Conservation (phyloP, 169 alveolate genomes). For the Eimeria mitis region DNA sequence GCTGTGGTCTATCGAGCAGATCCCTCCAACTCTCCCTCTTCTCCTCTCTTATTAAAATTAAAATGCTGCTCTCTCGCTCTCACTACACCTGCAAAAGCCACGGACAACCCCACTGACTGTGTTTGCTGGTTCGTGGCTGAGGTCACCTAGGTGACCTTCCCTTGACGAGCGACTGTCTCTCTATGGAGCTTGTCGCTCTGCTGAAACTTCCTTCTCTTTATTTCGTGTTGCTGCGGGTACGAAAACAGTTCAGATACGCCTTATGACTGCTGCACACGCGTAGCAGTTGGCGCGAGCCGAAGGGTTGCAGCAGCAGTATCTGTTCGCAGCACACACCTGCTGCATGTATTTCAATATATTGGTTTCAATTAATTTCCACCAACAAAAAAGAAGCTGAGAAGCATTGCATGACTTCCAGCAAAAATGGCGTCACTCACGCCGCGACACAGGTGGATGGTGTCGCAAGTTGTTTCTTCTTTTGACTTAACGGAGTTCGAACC, state of each 20-base stretch:
- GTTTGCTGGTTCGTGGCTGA: background rate
- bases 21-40: background rate
- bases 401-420: background rate
- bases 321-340: background rate
- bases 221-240: background rate
- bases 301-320: background rate
- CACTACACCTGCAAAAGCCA: background rate
- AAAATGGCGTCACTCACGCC: conserved; percentile 66
- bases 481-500: conserved; percentile 37
- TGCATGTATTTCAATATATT: background rate
- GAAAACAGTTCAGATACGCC: background rate
- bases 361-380: background rate
- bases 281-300: background rate
- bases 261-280: background rate
- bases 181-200: background rate
- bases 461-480: conserved; percentile 67
- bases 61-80: background rate
- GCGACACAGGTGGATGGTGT: conserved; percentile 81
- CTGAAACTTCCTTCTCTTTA: background rate
- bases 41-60: background rate
- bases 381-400: background rate
- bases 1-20: background rate
- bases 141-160: conserved; percentile 18
- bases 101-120: background rate
- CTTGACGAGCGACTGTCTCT: background rate